Conservation (phyloP, 352 stramenopile species). For the Globisporangium nodosum region DNA sequence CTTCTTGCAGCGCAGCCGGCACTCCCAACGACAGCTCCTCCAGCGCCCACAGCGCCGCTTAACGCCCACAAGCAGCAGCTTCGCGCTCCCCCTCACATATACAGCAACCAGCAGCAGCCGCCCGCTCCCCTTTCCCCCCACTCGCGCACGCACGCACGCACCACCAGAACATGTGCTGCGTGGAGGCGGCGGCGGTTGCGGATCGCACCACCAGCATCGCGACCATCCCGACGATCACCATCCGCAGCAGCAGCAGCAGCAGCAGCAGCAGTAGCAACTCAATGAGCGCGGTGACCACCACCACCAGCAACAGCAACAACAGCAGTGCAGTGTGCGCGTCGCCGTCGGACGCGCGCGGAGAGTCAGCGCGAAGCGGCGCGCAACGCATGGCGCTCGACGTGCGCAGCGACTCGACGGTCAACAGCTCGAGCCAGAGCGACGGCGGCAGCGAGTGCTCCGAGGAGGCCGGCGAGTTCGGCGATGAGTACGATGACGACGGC, state of each 20-base stretch:
- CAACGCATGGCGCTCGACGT: constrained; percentile 1
- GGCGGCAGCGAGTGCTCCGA: constrained; percentile 6
- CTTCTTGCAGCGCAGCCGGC: too few species aligned
- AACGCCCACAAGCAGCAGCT: too few species aligned
- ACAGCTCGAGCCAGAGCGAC: constrained; percentile 12
- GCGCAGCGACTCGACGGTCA: constrained; percentile 9
- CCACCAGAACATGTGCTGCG: background rate
- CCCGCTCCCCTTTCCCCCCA: too few species aligned
- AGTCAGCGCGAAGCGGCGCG: background rate
- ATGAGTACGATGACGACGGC: constrained; percentile 14
- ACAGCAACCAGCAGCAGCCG: too few species aligned
- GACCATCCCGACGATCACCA: too few species aligned
- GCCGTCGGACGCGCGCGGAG: background rate
- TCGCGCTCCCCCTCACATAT: too few species aligned
- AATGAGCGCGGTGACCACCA: background rate
- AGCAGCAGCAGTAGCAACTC: background rate
- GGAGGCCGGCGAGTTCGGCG: constrained; percentile 4
- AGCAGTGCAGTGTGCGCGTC: background rate
- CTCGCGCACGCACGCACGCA: background rate
- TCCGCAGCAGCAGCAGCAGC: background rate
- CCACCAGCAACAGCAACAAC: background rate
- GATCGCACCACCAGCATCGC: background rate
- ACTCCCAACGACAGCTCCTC: too few species aligned
- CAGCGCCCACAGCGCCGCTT: too few species aligned
- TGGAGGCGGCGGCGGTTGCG: background rate